A percentile compares a stretch with the other conserved stretches of the same genome.
Conservation (phyloP, 495 filamentous ascomycete genomes). For the Podospora tetraspora region DNA sequence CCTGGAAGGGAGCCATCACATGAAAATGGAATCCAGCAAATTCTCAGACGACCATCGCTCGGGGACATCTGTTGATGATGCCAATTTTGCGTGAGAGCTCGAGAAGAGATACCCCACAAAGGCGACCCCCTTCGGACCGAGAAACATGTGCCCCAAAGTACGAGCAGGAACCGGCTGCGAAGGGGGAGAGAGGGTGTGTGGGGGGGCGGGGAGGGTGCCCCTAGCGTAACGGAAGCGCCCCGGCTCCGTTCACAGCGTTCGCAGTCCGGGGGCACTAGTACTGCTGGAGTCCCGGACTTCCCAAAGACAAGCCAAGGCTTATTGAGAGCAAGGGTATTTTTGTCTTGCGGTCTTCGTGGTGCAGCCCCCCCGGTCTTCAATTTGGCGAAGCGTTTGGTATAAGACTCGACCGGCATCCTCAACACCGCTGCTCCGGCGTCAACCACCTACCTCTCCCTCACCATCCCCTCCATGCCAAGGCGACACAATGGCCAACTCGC, state of each 20-base stretch:
- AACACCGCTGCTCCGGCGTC: background rate
- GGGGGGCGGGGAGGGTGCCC: background rate
- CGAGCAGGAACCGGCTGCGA: background rate
- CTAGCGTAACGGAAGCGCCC: background rate
- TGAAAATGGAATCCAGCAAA: too few relatives aligned
- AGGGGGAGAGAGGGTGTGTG: background rate
- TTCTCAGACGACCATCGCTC: too few relatives aligned
- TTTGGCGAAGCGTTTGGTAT: background rate
- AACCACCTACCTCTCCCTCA: slow-evolving; percentile 9
- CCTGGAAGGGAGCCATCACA: too few relatives aligned
- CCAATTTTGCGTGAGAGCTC: too few relatives aligned
- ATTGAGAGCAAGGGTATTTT: background rate
- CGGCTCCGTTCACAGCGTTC: background rate
- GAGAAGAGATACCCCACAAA: too few relatives aligned
- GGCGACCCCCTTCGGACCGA: too few relatives aligned
- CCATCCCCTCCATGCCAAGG: slow-evolving; percentile 17
- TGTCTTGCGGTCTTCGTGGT: background rate
- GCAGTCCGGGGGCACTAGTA: background rate
- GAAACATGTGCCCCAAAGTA: background rate
- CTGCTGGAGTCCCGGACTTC: background rate
- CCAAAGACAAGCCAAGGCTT: background rate
- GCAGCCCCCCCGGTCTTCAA: background rate
- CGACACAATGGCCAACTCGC: slow-evolving; percentile 38
- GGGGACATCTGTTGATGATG: too few relatives aligned
- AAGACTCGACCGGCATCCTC: background rate